A percentile compares a stretch with the other conserved stretches of the same genome.
phyloP scores from a whole-genome alignment of 2,329 filamentous ascomycete genomes.

The Fusarium burgessii region DNA sequence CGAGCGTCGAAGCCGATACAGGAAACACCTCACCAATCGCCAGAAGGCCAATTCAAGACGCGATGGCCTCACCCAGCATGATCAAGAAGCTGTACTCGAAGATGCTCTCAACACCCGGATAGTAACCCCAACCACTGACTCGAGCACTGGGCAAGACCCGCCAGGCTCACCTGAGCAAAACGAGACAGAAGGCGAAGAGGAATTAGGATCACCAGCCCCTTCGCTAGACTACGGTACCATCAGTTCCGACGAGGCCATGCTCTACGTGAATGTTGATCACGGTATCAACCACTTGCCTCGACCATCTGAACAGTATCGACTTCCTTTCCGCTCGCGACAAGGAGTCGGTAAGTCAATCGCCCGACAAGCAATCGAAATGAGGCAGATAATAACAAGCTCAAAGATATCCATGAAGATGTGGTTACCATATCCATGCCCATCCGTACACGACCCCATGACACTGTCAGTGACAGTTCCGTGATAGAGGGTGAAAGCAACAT shows the following conservation, averaged over 20 bases:
- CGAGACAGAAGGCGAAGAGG: not conserved
- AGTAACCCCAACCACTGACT: not conserved
- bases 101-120: not conserved
- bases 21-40: conserved; percentile 21
- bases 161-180: not conserved
- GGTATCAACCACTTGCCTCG: not conserved
- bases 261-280: not conserved
- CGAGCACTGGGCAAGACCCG: not conserved
- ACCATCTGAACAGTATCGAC: not conserved
- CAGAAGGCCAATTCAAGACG: not conserved
- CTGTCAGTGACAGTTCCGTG: not conserved
- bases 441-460: conserved; percentile 3
- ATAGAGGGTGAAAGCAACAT: not conserved
- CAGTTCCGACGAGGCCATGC: not conserved
- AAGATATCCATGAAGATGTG: not conserved
- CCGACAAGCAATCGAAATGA: too few relatives aligned
- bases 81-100: not conserved
- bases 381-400: not conserved
- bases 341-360: not conserved
- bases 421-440: not conserved
- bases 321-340: not conserved
- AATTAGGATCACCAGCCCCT: not conserved
- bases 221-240: not conserved
- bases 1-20: conserved; percentile 39
- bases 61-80: not conserved